Evolutionary conservation across 1,284 basidiomycete species (phyloP).

Genomic region (Neolentinus lepideus): DNA sequence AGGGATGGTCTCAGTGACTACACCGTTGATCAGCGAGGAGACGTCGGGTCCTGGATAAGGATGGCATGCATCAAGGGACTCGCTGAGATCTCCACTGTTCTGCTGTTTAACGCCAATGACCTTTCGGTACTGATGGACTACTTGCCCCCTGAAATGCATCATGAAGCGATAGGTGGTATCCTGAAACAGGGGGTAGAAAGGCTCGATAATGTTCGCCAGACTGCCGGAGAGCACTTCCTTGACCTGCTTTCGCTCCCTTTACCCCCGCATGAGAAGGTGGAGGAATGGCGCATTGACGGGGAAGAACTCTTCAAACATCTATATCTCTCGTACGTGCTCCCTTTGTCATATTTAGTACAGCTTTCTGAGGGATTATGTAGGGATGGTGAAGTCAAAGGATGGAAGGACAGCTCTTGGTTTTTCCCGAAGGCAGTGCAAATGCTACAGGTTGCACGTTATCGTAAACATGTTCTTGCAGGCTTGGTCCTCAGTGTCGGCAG

Average conservation of each 20-base stretch:
- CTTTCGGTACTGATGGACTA: slow-evolving; percentile 42
- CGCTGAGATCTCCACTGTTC: slow-evolving; percentile 36
- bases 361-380: slow-evolving; percentile 12
- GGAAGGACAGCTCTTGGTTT: slow-evolving; percentile 65
- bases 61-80: slow-evolving; percentile 66
- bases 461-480: slow-evolving; percentile 60
- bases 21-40: slow-evolving; percentile 89
- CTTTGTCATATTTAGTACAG: background rate
- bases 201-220: slow-evolving; percentile 83
- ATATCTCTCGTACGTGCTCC: slow-evolving; percentile 43
- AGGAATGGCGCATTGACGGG: slow-evolving; percentile 44
- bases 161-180: slow-evolving; percentile 56
- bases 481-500: slow-evolving; percentile 74
- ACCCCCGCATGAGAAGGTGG: slow-evolving; percentile 31
- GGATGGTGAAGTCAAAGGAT: slow-evolving; percentile 33
- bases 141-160: slow-evolving; percentile 52
- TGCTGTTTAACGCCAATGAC: slow-evolving; percentile 35
- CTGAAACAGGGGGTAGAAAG: slow-evolving; percentile 89
- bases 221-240: slow-evolving; percentile 62
- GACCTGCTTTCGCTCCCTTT: slow-evolving; percentile 38
- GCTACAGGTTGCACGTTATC: slow-evolving; percentile 56
- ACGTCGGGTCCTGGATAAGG: slow-evolving; percentile 96
- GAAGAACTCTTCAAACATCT: slow-evolving; percentile 38
- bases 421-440: slow-evolving; percentile 68
- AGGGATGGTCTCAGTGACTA: slow-evolving; percentile 80